Base-by-base conservation (phyloP, 169 alveolate species). In the Plasmodium vivax region DNA sequence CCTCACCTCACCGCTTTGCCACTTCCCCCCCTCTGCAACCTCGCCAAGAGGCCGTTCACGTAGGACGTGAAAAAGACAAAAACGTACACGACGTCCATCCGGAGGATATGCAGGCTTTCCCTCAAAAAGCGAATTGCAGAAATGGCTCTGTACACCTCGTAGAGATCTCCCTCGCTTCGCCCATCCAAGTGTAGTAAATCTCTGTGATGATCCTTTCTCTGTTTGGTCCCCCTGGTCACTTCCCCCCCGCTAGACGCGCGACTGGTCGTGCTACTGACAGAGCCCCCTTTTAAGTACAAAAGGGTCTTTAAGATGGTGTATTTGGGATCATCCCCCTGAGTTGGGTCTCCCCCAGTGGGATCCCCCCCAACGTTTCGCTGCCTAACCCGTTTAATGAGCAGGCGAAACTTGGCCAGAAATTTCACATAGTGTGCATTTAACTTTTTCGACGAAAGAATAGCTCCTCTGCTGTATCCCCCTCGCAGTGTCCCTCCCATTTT, bases 1-100 rank as follows among this genome's bases (percentile, higher is more conserved):
- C 45, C 45, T 38, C 45, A 23, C 27, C 45, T 38, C 45, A 38
- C 9, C 27, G 27, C 27, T 23, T 23, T 23, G 27, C 51, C 38
- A n/a, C 10, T 54, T 14, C 34, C 8, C 12, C 73, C 5, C n/a
- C 27, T 47, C 43, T 88, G 81, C 36, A 56, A 80, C 74, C 82
- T 79, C 73, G 81, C 43, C 45, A 79, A 51, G 43, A 88, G 43
- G 27, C 73, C 47, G 43, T 80, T 77, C 56, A 88, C 54, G 51
- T 80, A 88, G 10, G 94, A 80, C 4, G 51, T 41, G 32, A 79
- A 88, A 81, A 80, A 88, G 72, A 88, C 82, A 80, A 58, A 88
- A 56, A 88, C 80, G 74, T 88, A 88, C 12, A 88, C 27, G 16
- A 80, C 30, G 43, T 85, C 93, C 93, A 85, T 85, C 30, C 72